A percentile compares a stretch with the other conserved stretches of the same genome.
Evolutionary conservation across 805 yeast genomes (phyloP).

Genomic region (Komagataella pseudopastoris): DNA sequence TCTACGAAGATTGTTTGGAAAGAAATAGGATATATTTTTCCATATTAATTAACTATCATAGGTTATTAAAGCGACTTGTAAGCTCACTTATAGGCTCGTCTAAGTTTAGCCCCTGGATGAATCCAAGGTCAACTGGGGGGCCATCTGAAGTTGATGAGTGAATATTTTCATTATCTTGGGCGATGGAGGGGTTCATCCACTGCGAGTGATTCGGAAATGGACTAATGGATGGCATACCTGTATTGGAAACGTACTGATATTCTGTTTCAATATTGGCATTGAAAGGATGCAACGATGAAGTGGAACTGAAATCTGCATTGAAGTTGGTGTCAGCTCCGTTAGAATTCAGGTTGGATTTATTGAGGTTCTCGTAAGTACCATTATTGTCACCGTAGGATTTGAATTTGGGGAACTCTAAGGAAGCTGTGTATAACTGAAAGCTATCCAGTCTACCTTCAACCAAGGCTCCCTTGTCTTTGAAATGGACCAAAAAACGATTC

Average conservation of each 20-base stretch:
- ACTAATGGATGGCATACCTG: not conserved
- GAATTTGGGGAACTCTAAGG: slow-evolving; percentile 14
- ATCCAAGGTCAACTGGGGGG: not conserved
- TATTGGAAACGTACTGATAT: not conserved
- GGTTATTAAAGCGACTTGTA: not conserved
- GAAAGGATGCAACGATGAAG: not conserved
- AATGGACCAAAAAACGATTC: slow-evolving; percentile 67
- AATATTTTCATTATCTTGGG: not conserved
- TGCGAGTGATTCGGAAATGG: not conserved
- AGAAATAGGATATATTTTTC: not conserved
- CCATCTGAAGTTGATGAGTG: not conserved
- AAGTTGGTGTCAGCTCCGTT: not conserved
- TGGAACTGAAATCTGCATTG: not conserved
- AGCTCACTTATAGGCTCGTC: not conserved
- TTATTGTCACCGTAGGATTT: slow-evolving; percentile 9
- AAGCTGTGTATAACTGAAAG: slow-evolving; percentile 59
- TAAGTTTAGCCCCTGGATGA: not conserved
- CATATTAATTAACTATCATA: not conserved
- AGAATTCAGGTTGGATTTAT: not conserved
- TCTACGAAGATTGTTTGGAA: not conserved
- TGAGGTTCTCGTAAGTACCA: not conserved
- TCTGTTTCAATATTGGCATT: slow-evolving; percentile 3
- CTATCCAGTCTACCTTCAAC: slow-evolving; percentile 85
- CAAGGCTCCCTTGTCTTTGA: slow-evolving; percentile 71
- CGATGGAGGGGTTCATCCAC: not conserved